A percentile compares a stretch with the other conserved stretches of the same genome.
phyloP scores from a whole-genome alignment of 331 rosid species.

The Acacia concinna region DNA sequence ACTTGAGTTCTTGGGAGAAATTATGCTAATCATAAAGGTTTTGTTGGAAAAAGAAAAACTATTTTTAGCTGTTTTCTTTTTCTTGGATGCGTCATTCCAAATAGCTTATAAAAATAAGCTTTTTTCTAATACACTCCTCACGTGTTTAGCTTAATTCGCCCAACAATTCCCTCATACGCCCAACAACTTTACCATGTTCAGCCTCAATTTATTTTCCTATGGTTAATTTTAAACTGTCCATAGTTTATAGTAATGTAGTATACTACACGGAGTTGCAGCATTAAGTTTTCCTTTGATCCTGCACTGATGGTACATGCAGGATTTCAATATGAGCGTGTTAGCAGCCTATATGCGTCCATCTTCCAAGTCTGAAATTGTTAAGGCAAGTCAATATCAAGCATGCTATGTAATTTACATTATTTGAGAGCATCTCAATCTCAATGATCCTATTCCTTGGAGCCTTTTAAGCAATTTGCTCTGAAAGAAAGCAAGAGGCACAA shows the following conservation, averaged over 20 bases:
- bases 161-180: not conserved
- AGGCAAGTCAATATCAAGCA: conserved; percentile 57
- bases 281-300: conserved; percentile 19
- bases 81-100: not conserved
- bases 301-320: conserved; percentile 49
- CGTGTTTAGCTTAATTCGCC: not conserved
- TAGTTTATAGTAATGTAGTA: not conserved
- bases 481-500: not conserved
- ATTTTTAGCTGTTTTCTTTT: no score
- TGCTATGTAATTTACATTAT: conserved; percentile 24
- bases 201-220: not conserved
- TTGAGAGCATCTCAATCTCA: conserved; percentile 13
- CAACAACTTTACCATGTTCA: not conserved
- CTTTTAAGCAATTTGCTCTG: not conserved
- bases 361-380: conserved; percentile 72
- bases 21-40: not conserved
- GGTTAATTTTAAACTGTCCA: not conserved
- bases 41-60: not conserved
- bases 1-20: not conserved
- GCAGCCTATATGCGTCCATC: conserved; percentile 80
- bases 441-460: not conserved
- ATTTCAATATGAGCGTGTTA: conserved; percentile 80
- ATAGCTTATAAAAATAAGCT: not conserved
- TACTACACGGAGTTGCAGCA: conserved; percentile 15
- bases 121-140: not conserved